phyloP scores from a whole-genome alignment of 2,329 filamentous ascomycete species.

The Sphaerulina populicola region DNA sequence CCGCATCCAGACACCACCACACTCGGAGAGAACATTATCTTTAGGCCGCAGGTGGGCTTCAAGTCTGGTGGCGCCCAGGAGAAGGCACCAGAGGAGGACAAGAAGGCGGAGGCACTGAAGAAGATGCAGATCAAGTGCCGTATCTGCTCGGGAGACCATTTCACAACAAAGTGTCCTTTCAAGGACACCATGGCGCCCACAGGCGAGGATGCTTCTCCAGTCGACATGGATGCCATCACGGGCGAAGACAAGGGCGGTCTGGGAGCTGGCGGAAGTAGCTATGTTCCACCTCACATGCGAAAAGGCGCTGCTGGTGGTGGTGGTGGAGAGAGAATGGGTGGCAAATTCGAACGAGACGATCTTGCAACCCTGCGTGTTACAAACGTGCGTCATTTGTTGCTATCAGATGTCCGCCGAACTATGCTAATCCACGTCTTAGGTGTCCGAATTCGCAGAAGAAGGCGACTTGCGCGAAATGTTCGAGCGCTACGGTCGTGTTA shows the following conservation, averaged over 20 bases:
- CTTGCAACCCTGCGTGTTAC: slow-evolving; percentile 93
- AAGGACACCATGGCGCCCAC: slow-evolving; percentile 98
- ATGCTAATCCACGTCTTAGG: slow-evolving; percentile 46
- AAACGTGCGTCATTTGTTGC: slow-evolving; percentile 61
- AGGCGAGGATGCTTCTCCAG: slow-evolving; percentile 39
- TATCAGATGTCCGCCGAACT: neutral
- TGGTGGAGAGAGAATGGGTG: slow-evolving; percentile 74
- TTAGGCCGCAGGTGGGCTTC: slow-evolving; percentile 89
- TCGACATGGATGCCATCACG: slow-evolving; percentile 41
- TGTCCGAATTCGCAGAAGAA: slow-evolving; percentile 96
- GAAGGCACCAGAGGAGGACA: slow-evolving; percentile 57
- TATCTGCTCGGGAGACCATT: slow-evolving; percentile 98
- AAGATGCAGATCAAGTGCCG: slow-evolving; percentile 99
- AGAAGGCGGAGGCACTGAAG: slow-evolving; percentile 66
- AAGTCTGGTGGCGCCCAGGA: slow-evolving; percentile 80
- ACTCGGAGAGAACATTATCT: slow-evolving; percentile 96
- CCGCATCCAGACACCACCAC: slow-evolving; percentile 84
- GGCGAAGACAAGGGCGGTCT: slow-evolving; percentile 44
- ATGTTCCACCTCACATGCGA: slow-evolving; percentile 88
- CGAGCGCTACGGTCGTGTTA: slow-evolving; percentile 92
- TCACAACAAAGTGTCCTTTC: slow-evolving; percentile 97
- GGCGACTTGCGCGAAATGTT: slow-evolving; percentile 94
- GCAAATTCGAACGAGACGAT: slow-evolving; percentile 95
- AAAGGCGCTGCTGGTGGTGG: slow-evolving; percentile 56
- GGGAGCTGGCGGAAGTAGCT: slow-evolving; percentile 60